These are phyloP conservation scores for Arthroderma uncinatum DNA, from an alignment of 2,329 filamentous ascomycete species.

Conservation along the genomic window DNA sequence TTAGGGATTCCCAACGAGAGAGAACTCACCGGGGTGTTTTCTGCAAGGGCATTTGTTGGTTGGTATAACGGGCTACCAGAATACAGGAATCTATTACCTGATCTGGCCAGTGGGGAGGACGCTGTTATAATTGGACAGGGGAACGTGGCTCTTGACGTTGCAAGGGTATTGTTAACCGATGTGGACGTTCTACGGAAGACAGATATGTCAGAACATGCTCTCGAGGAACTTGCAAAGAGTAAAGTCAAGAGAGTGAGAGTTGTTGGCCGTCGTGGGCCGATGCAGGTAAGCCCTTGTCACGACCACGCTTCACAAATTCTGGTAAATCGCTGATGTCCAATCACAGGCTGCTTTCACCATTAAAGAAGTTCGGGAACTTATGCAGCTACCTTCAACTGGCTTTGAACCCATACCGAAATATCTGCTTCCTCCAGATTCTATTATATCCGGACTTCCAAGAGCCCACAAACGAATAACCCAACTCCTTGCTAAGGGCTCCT, in stretches of 20 bases:
- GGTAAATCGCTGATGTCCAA: not conserved
- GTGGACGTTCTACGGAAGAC: constrained; percentile 64
- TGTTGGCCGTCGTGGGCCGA: constrained; percentile 77
- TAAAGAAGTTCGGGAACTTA: constrained; percentile 81
- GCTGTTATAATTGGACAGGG: constrained; percentile 88
- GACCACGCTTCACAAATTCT: not conserved
- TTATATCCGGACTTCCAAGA: constrained; percentile 60
- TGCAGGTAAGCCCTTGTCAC: constrained; percentile 51
- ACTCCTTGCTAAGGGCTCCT: constrained; percentile 64
- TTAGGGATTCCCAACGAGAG: constrained; percentile 69
- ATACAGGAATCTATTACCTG: constrained; percentile 58
- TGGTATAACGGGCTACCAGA: constrained; percentile 98
- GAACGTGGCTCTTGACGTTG: constrained; percentile 91
- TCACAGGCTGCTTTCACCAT: constrained; percentile 82
- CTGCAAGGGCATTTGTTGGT: constrained; percentile 84
- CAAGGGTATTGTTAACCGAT: constrained; percentile 70
- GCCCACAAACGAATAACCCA: constrained; percentile 68
- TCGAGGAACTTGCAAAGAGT: constrained; percentile 61
- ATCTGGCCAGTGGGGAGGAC: constrained; percentile 63
- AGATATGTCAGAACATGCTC: constrained; percentile 77
- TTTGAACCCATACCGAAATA: constrained; percentile 58
- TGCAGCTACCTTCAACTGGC: constrained; percentile 60
- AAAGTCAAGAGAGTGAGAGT: constrained; percentile 69
- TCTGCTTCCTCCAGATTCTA: constrained; percentile 51
- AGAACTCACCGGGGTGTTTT: constrained; percentile 63